Percentiles rank a stretch among this genome's conserved stretches.
phyloP scores from a whole-genome alignment of 2,329 filamentous ascomycete species.

The Anisogramma anomala region DNA sequence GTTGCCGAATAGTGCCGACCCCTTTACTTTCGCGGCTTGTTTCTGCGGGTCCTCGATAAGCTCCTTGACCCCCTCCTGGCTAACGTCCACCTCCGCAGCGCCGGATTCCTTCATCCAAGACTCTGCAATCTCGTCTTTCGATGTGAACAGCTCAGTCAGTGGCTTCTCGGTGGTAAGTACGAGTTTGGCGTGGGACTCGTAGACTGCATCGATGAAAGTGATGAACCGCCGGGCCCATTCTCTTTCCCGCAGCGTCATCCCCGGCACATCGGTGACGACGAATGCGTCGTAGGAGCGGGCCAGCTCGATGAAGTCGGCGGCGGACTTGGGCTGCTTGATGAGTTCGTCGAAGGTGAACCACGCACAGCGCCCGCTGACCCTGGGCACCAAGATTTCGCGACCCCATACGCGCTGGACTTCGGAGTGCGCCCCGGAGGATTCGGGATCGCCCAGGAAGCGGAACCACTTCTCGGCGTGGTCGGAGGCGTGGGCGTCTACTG shows the following conservation, averaged over 20 bases:
- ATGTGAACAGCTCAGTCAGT: constrained; percentile 75
- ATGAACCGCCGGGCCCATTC: constrained; percentile 91
- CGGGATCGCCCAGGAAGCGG: constrained; percentile 76
- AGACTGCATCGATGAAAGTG: constrained; percentile 93
- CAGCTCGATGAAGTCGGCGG: constrained; percentile 90
- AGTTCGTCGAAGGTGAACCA: constrained; percentile 90
- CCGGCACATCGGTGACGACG: constrained; percentile 79
- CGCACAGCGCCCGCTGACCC: constrained; percentile 76
- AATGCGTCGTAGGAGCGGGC: constrained; percentile 86
- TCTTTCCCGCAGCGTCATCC: constrained; percentile 76
- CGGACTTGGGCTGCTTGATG: constrained; percentile 77
- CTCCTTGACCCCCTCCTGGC: constrained; percentile 61
- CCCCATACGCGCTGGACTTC: constrained; percentile 86
- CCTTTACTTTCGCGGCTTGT: constrained; percentile 75
- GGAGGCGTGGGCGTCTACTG: constrained; percentile 64
- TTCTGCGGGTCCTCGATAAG: constrained; percentile 82
- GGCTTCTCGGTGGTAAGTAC: constrained; percentile 85
- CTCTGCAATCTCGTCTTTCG: constrained; percentile 54
- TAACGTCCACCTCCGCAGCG: constrained; percentile 32
- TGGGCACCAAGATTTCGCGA: constrained; percentile 74
- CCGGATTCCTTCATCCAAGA: constrained; percentile 38
- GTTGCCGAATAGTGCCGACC: constrained; percentile 76
- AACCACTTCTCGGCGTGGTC: constrained; percentile 93
- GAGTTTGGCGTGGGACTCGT: constrained; percentile 85
- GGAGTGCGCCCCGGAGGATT: constrained; percentile 60